Base-by-base conservation (phyloP, 768 basidiomycete species). In the Pleurotus sapidus region DNA sequence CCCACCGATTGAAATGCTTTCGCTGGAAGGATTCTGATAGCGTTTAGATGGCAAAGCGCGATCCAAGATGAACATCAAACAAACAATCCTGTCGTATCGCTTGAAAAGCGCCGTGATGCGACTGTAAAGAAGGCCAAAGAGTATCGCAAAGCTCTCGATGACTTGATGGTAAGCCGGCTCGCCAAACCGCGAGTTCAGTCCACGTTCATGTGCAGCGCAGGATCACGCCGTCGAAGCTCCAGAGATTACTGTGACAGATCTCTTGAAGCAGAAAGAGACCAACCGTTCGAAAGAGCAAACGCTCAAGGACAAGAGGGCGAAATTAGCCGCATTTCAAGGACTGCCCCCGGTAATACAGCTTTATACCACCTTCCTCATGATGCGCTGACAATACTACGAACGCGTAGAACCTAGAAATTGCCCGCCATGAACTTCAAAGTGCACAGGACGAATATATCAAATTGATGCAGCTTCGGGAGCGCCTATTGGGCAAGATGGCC, bases 81-180 rank as follows among this genome's bases (percentile, higher is more conserved):
- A 4, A 61, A 62, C 4, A 72, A 75, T 43, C 70, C 59, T 9
- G 57, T 69, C 6, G 61, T 67, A 0, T 66, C 63, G 11, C 58
- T 79, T 2, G 76, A 78, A 48, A 68, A 76, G 27, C 69, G 72
- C 1, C 75, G 73, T 59, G 75, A 77, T n/a, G 68, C 67, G 4
- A 57, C 79, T n/a, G 57, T 73, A 1, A 71, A 72, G 37, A 82
- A 78, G 57, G 79, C 78, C 0, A 79, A 79, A 57, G 79, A 81
- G 60, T 76, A 78, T 58, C 75, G 76, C 60, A 67, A 68, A 45
- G 73, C 76, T 45, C 69, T 82, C 1, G 73, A 73, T 23, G 42
- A 57, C 8, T 50, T 75, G 7, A 59, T 65, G 57, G 79, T 78
- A 34, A 12, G 46, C 67, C 60, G 38, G 24, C 20, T 14, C 17